Base-by-base conservation (phyloP, 2,329 filamentous ascomycete genomes). In the Myrmaecium sp. region DNA sequence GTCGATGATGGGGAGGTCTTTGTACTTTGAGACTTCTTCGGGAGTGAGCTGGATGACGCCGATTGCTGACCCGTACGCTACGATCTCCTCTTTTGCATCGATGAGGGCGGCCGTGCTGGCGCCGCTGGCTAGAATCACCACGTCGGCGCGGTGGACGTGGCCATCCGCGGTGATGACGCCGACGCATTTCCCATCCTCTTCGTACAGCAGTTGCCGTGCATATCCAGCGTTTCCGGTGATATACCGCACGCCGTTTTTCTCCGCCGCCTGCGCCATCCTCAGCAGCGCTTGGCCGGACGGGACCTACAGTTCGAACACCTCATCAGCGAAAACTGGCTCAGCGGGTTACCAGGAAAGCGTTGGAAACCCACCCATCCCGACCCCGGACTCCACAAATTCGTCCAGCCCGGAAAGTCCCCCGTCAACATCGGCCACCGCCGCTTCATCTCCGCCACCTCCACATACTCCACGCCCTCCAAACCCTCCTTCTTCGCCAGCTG, bases 1-100 rank as follows among this genome's bases (percentile, higher is more conserved):
- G 19, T 42, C 39, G 7, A 42, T 33, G 5, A 42, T 35, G 5
- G 42, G 42, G 14, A 43, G 27, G 14, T 24, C 25, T 12, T 33
- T 29, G 28, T 41, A 45, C 26, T 38, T 35, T 21, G 39, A 25
- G 8, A 42, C 35, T 20, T 52, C 47, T 0, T 37, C 36, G 2
- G 37, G 31, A 0, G 36, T 39, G 3, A 50, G 35, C 10, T 39
- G 36, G 6, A 50, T 33, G 29, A 40, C 45, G 4, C 40, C 45
- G 3, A 51, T 35, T 11, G 33, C 34, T 17, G 36, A 36, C 21
- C 33, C 39, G 20, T 36, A 33, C 6, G 37, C 36, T 12, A 35
- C 35, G n/a, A 39, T 28, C 17, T 42, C 35, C 2, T 35, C 34
- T 8, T 37, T 32, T 14, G 36, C 27, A 7, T 41, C 36, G 4